Conservation (phyloP, 805 yeast species). For the Ogataea wickerhamii region DNA sequence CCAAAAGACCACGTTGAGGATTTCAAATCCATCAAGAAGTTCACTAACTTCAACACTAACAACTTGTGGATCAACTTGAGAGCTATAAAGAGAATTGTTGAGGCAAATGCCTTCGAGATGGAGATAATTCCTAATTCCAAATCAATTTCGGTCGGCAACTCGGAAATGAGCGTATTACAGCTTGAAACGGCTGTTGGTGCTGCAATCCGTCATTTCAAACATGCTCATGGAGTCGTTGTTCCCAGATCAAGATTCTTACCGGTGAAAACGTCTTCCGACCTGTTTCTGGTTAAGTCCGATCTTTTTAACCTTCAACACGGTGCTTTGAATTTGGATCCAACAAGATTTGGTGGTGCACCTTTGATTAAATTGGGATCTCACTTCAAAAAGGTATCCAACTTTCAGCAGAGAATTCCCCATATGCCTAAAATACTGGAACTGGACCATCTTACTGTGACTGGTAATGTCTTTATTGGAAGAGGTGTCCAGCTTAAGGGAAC, state of each 20-base stretch:
- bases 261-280: slow-evolving; percentile 94
- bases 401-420: slow-evolving; percentile 85
- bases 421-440: slow-evolving; percentile 95
- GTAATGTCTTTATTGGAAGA: slow-evolving; percentile 90
- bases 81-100: slow-evolving; percentile 91
- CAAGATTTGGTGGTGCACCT: slow-evolving; percentile 89
- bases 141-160: slow-evolving; percentile 71
- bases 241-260: slow-evolving; percentile 98
- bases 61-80: slow-evolving; percentile 95
- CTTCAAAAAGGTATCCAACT: slow-evolving; percentile 91
- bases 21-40: slow-evolving; percentile 95
- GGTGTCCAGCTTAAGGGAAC: slow-evolving; percentile 92
- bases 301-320: slow-evolving; percentile 90
- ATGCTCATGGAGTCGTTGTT: slow-evolving; percentile 96
- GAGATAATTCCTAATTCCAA: slow-evolving; percentile 96
- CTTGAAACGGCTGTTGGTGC: slow-evolving; percentile 99
- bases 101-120: slow-evolving; percentile 72
- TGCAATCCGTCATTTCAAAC: slow-evolving; percentile 91
- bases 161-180: slow-evolving; percentile 83
- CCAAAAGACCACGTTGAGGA: slow-evolving; percentile 98
- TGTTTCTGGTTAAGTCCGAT: slow-evolving; percentile 92
- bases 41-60: slow-evolving; percentile 97
- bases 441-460: slow-evolving; percentile 96
- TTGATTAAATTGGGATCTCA: slow-evolving; percentile 94
- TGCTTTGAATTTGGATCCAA: slow-evolving; percentile 75